Percentiles rank a stretch among this genome's conserved stretches.
phyloP scores from a whole-genome alignment of 352 stramenopile species.

The Pelagophyceae sp. region DNA sequence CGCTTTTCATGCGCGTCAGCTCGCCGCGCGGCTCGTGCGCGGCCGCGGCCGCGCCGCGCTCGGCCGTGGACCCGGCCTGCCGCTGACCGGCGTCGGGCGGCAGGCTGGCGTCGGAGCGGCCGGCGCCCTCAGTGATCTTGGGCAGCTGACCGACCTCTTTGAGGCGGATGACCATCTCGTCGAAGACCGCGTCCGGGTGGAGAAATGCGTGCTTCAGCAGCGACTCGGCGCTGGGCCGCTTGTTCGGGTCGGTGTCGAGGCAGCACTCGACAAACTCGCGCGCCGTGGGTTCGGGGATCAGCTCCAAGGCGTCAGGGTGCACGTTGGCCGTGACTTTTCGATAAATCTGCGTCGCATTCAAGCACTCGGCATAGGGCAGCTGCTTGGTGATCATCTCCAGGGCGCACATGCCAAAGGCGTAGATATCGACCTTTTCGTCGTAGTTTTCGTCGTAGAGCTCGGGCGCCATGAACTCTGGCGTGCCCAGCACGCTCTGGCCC shows the following conservation, averaged over 20 bases:
- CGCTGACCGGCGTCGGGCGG: no score
- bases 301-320: slow-evolving; percentile 49
- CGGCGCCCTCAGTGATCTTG: neutral
- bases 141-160: neutral
- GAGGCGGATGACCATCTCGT: neutral
- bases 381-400: slow-evolving; percentile 99
- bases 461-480: slow-evolving; percentile 98
- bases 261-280: slow-evolving; percentile 65
- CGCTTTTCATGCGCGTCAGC: no score
- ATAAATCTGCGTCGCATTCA: slow-evolving; percentile 71
- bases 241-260: slow-evolving; percentile 51
- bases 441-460: slow-evolving; percentile 97
- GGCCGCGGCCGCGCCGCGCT: no score
- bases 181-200: slow-evolving; percentile 28
- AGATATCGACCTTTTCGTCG: slow-evolving; percentile 94
- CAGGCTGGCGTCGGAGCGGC: neutral
- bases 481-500: slow-evolving; percentile 83
- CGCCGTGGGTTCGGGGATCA: slow-evolving; percentile 49
- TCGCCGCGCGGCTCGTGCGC: no score
- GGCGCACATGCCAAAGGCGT: slow-evolving; percentile 98
- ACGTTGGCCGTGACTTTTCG: slow-evolving; percentile 63
- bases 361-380: slow-evolving; percentile 92
- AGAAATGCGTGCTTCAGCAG: slow-evolving; percentile 80
- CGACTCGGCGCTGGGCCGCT: slow-evolving; percentile 67
- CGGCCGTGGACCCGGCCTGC: no score